Evolutionary conservation across 2,329 filamentous ascomycete species (phyloP), one percentile per base, ranked within the genome.

Genomic region (Aspergillus sp.): DNA sequence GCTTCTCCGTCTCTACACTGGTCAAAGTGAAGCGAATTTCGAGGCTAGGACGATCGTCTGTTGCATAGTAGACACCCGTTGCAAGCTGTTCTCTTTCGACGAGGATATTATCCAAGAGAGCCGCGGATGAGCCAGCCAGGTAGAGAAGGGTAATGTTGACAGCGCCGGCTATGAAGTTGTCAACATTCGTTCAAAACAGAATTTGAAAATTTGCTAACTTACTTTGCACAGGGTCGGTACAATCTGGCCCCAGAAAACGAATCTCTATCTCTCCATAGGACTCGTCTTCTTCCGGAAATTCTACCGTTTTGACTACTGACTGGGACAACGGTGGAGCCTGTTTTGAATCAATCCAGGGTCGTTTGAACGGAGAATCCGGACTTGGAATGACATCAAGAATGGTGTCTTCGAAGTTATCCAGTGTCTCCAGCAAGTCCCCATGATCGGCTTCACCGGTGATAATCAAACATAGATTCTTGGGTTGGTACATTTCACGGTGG

Each of bases 221-320:
- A 81, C 78, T 84, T 41, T 83, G 79, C 22, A 90, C 71, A 2
- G 84, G 74, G 65, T 97, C 87, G 53, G 84, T 89, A 73, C 89
- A 92, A 66, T 88, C 83, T 0, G 95, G 95, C 0, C 95, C 95
- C 55, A 98, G 86, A 76, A 96, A 96, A 1, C 85, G 89, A 19
- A 97, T 86, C 49, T 91, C 79, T 50, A 98, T 86, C 70, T 98
- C 93, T 39, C 95, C 95, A 56, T 88, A 90, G 0, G 91, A 93
- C 71, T 99, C 95, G 64, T 99, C 95, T 68, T 97, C 93, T 71
- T 99, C 95, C 0, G 95, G 95, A 67, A 99, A 99, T 61, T 96
- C 88, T 27, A 96, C 88, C 0, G 83, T 91, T 64, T 93, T 86
- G 12, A 96, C 76, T 11, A 87, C 80, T 0, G 90, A 91, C 70